These are phyloP conservation scores for Dissoconium aciculare DNA, from an alignment of 2,329 filamentous ascomycete species.

Conservation along the genomic window DNA sequence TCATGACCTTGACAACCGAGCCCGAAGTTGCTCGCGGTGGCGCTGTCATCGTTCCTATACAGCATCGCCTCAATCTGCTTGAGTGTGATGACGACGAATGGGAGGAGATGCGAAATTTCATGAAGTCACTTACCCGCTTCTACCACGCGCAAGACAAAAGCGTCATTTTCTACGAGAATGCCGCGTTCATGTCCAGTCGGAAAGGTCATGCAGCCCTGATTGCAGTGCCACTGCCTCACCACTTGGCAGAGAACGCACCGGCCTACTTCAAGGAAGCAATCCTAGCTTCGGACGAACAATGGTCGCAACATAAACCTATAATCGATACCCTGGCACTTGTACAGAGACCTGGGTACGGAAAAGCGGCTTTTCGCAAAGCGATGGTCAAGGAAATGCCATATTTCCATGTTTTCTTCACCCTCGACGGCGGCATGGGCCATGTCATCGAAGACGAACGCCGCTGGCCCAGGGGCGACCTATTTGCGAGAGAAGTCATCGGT, in stretches of 20 bases:
- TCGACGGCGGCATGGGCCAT: constrained; percentile 86
- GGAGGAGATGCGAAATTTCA: constrained; percentile 98
- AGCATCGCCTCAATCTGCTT: constrained; percentile 78
- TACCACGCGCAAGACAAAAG: constrained; percentile 87
- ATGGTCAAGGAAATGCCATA: constrained; percentile 96
- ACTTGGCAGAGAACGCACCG: constrained; percentile 77
- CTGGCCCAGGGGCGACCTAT: constrained; percentile 86
- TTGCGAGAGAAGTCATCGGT: constrained; percentile 79
- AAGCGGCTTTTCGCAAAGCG: constrained; percentile 63
- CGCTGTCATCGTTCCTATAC: constrained; percentile 75
- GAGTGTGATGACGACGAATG: constrained; percentile 98
- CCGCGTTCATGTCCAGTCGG: constrained; percentile 55
- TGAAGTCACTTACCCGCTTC: constrained; percentile 88
- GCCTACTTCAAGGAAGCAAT: constrained; percentile 96
- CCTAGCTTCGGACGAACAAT: constrained; percentile 74
- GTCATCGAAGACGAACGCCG: constrained; percentile 71
- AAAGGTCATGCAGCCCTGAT: constrained; percentile 74
- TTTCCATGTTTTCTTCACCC: constrained; percentile 89
- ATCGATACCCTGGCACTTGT: constrained; percentile 66
- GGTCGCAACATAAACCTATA: constrained; percentile 87
- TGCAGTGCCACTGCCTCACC: constrained; percentile 76
- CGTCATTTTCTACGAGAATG: constrained; percentile 96
- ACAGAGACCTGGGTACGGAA: constrained; percentile 52
- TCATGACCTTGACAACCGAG: constrained; percentile 74
- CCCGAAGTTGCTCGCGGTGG: constrained; percentile 74